These are phyloP conservation scores for Kodamaea plutei DNA, from an alignment of 1,139 yeast species.

Conservation along the genomic window DNA sequence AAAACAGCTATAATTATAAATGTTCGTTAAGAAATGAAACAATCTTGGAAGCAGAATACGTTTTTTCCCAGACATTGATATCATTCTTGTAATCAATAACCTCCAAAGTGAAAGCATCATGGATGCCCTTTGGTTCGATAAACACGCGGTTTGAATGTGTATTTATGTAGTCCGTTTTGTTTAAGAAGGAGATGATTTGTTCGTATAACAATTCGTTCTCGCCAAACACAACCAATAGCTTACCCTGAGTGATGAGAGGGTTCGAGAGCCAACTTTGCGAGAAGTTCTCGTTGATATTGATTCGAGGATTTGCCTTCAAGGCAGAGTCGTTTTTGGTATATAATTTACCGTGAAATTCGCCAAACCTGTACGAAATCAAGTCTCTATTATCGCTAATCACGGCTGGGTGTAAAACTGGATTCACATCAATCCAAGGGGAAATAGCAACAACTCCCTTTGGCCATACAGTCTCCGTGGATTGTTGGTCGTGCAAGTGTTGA, in stretches of 20 bases:
- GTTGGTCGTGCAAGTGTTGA: slow-evolving; percentile 20
- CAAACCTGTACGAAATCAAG: slow-evolving; percentile 27
- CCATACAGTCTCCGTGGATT: slow-evolving; percentile 10
- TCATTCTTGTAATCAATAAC: slow-evolving; percentile 5
- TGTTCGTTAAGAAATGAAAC: slow-evolving; percentile 3
- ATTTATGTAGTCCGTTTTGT: slow-evolving; percentile 15
- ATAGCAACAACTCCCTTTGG: slow-evolving; percentile 32
- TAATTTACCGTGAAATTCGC: slow-evolving; percentile 16
- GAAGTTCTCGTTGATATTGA: slow-evolving; percentile 6
- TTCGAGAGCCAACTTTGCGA: slow-evolving; percentile 3
- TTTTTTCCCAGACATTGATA: slow-evolving; percentile 6
- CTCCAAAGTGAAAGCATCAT: slow-evolving; percentile 22
- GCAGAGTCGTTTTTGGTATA: slow-evolving; percentile 3
- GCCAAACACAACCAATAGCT: slow-evolving; percentile 30
- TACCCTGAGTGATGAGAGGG: slow-evolving; percentile 4
- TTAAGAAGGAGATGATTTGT: slow-evolving; percentile 25
- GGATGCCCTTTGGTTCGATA: slow-evolving; percentile 12
- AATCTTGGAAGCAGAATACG: slow-evolving; percentile 2
- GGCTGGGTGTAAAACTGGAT: slow-evolving; percentile 17
- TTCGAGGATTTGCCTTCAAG: slow-evolving; percentile 3
- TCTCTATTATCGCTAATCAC: slow-evolving; percentile 6
- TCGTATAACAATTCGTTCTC: slow-evolving; percentile 44
- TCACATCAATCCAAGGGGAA: slow-evolving; percentile 37
- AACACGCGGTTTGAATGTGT: slow-evolving; percentile 8
- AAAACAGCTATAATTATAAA: too few species aligned